Evolutionary conservation across 164 flowering plant species (phyloP).

Genomic region (Vitis amurensis): DNA sequence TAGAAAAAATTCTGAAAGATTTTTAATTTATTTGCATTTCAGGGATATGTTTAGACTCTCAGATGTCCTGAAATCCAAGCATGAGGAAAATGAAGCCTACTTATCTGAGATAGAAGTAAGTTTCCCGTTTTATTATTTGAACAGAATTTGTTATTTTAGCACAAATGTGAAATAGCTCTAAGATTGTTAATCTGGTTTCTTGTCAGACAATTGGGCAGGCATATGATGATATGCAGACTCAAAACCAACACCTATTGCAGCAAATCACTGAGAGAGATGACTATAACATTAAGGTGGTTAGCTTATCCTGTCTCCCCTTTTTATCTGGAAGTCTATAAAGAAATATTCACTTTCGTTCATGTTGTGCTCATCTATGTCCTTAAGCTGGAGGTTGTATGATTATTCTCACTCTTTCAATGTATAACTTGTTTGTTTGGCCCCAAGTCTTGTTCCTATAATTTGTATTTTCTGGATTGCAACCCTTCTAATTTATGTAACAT

Average conservation of each 20-base stretch:
- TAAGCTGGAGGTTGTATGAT: no score
- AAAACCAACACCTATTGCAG: constrained; percentile 92
- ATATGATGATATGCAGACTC: constrained; percentile 94
- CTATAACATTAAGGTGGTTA: constrained; percentile 87
- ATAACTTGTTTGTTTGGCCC: no score
- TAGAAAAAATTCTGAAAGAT: background rate
- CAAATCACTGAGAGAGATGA: constrained; percentile 98
- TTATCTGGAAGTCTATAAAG: no score
- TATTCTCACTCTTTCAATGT: no score
- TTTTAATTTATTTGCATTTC: constrained; percentile 12
- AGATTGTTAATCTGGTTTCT: constrained; percentile 12
- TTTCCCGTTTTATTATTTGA: constrained; percentile 1
- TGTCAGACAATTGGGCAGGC: constrained; percentile 94
- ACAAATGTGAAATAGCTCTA: background rate
- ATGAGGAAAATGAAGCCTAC: constrained; percentile 88
- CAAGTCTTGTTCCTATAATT: no score
- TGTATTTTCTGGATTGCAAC: no score
- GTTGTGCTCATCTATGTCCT: no score
- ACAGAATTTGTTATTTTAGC: background rate
- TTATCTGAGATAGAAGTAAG: constrained; percentile 91
- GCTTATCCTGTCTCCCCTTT: background rate
- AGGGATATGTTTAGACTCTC: constrained; percentile 64
- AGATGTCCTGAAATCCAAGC: constrained; percentile 74
- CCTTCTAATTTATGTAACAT: no score
- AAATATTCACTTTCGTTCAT: no score